Base-by-base conservation (phyloP, 2,329 filamentous ascomycete species). In the Leptodontidium sp. region DNA sequence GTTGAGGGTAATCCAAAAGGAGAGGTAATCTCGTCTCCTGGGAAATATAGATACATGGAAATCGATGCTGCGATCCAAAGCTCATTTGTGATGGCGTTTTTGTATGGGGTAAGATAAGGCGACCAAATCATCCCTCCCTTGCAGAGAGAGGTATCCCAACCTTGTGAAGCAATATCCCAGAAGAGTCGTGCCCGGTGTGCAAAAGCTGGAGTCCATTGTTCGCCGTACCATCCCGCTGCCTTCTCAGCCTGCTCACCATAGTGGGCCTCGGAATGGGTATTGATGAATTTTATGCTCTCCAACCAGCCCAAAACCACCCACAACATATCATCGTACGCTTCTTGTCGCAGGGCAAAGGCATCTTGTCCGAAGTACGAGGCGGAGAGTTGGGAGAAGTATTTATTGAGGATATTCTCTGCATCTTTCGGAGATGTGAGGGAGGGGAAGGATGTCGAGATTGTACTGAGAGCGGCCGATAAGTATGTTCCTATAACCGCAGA, bases 251-350 rank as follows among this genome's bases (percentile, higher is more conserved):
- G 79, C 4, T 79, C 74, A 68, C 71, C 29, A 75, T 90, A 92
- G 78, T 93, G 89, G 21, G 88, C 78, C 1, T 83, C 80, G 2
- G 87, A 88, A 77, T 97, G 93, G n/a, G 86, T 81, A 40, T 88
- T 82, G 63, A 95, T 87, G 77, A 97, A 94, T 73, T 91, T 90
- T 71, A 94, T 87, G 61, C 88, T 88, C 77, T 97, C 93, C 64
- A 98, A 82, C 94, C 95, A 98, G 71, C 91, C 93, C 47, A 98
- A 85, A 2, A 97, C 93, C 0, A 98, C 93, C 95, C 95, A 98
- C 2, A 97, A 86, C 82, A 97, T 97, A 78, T 98, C 95, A 77
- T 98, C 95, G 78, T 91, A 97, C 0, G 95, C 95, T 83, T 96
- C 84, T 67, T 89, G 88, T 55, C 93, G 86, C 61, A 98, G 86